Conservation (phyloP, 2,329 filamentous ascomycete species). For the Periconia digitata region DNA sequence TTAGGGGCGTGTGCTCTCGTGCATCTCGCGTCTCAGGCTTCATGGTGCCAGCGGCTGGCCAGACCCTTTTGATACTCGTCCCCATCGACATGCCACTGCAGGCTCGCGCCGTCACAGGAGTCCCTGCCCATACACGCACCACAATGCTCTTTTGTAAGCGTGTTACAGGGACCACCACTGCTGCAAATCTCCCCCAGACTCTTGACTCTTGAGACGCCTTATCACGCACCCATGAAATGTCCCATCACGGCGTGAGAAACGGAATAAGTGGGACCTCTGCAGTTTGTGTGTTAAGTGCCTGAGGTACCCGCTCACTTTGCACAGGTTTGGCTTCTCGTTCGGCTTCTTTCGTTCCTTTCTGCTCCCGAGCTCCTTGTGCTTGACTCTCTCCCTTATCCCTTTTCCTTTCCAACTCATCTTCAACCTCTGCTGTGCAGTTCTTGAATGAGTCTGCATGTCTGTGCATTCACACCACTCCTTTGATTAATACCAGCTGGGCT, state of each 20-base stretch:
- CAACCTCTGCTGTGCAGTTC: constrained; percentile 41
- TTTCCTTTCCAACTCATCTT: constrained; percentile 24
- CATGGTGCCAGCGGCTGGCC: constrained; percentile 31
- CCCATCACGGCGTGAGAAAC: constrained; percentile 31
- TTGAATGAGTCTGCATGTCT: constrained; percentile 39
- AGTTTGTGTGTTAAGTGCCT: constrained; percentile 30
- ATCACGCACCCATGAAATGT: constrained; percentile 32
- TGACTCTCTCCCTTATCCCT: constrained; percentile 10
- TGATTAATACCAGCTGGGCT: constrained; percentile 37
- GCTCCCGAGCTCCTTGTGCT: constrained; percentile 21
- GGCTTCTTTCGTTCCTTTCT: constrained; percentile 31
- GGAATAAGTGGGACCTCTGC: constrained; percentile 20
- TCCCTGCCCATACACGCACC: constrained; percentile 22
- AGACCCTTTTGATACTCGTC: constrained; percentile 39
- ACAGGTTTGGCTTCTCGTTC: constrained; percentile 36
- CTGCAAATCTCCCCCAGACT: constrained; percentile 17
- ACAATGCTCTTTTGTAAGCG: constrained; percentile 28
- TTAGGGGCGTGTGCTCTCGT: constrained; percentile 25
- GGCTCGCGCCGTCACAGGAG: constrained; percentile 16
- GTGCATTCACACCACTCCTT: constrained; percentile 25
- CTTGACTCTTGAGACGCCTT: constrained; percentile 24
- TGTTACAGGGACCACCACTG: constrained; percentile 14
- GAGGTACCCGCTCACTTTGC: constrained; percentile 24
- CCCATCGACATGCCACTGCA: constrained; percentile 15
- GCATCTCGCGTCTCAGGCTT: constrained; percentile 38